A percentile compares a stretch with the other conserved stretches of the same genome.
These are phyloP conservation scores for Tubosaeta sp. DNA, from an alignment of 768 basidiomycete species.

Conservation along the genomic window DNA sequence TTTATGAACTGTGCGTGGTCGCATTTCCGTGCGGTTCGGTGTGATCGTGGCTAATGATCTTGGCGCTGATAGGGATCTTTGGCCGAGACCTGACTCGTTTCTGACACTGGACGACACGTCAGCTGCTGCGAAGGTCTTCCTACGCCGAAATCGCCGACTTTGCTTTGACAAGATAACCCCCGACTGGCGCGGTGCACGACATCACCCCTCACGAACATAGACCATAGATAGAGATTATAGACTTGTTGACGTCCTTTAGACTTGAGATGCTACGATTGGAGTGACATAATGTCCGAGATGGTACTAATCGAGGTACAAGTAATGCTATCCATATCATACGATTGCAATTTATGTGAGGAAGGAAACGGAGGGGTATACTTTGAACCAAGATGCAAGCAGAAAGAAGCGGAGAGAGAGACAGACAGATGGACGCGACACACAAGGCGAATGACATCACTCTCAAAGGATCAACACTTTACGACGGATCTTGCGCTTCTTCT, in stretches of 20 bases:
- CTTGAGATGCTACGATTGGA: constrained; percentile 3
- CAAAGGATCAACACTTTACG: constrained; percentile 29
- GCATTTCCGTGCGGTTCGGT: constrained; percentile 3
- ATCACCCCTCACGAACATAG: constrained; percentile 7
- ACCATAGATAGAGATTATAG: neutral
- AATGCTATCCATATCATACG: constrained; percentile 20
- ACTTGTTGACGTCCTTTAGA: neutral
- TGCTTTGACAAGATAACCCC: neutral
- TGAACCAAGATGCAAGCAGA: constrained; percentile 8
- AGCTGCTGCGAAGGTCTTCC: neutral
- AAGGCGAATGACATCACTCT: too few species aligned
- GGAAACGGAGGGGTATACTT: constrained; percentile 5
- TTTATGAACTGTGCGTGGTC: constrained; percentile 59
- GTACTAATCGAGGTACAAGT: constrained; percentile 9
- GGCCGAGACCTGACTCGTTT: constrained; percentile 71
- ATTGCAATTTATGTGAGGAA: constrained; percentile 4
- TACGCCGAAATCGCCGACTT: neutral
- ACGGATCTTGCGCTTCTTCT: constrained; percentile 30
- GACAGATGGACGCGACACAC: too few species aligned
- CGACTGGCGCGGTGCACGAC: neutral
- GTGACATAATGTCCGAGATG: constrained; percentile 14
- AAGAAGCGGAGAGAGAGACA: constrained; percentile 1
- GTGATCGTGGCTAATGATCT: constrained; percentile 13
- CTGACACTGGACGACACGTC: constrained; percentile 25
- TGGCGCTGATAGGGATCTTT: constrained; percentile 53